phyloP scores from a whole-genome alignment of 2,329 filamentous ascomycete genomes.

The Cryphonectria japonica region DNA sequence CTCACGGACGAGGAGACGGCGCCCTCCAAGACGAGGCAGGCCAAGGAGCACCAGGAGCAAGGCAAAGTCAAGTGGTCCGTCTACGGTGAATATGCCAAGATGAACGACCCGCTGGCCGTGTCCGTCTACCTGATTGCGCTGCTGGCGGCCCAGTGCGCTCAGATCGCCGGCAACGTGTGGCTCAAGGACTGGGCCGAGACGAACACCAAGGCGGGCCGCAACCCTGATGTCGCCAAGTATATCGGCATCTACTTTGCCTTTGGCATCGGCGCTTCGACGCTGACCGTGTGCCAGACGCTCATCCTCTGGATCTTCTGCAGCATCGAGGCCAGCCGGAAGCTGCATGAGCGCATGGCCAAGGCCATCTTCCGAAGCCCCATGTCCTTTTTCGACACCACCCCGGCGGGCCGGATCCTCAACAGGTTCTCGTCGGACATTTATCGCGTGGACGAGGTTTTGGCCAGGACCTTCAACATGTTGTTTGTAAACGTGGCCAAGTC shows the following conservation, averaged over 20 bases:
- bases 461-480: conserved; percentile 96
- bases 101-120: conserved; percentile 87
- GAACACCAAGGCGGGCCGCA: conserved; percentile 70
- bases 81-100: conserved; percentile 92
- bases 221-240: conserved; percentile 82
- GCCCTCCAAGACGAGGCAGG: conserved; percentile 77
- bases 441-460: conserved; percentile 87
- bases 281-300: conserved; percentile 90
- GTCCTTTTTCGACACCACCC: conserved; percentile 98
- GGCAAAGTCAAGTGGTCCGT: conserved; percentile 98
- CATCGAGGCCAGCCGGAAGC: conserved; percentile 95
- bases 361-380: conserved; percentile 97
- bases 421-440: conserved; percentile 90
- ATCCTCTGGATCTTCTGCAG: conserved; percentile 99
- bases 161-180: conserved; percentile 88
- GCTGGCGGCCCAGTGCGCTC: conserved; percentile 77
- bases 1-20: conserved; percentile 81
- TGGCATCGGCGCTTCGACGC: conserved; percentile 80
- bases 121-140: conserved; percentile 77
- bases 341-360: conserved; percentile 96
- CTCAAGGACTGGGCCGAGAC: conserved; percentile 88
- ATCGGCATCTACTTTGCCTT: conserved; percentile 96
- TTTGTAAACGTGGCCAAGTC: conserved; percentile 77
- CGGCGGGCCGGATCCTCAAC: conserved; percentile 93
- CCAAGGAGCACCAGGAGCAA: conserved; percentile 87